These are phyloP conservation scores for Cordyceps fumosorosea DNA, from an alignment of 2,329 filamentous ascomycete species.

Conservation along the genomic window DNA sequence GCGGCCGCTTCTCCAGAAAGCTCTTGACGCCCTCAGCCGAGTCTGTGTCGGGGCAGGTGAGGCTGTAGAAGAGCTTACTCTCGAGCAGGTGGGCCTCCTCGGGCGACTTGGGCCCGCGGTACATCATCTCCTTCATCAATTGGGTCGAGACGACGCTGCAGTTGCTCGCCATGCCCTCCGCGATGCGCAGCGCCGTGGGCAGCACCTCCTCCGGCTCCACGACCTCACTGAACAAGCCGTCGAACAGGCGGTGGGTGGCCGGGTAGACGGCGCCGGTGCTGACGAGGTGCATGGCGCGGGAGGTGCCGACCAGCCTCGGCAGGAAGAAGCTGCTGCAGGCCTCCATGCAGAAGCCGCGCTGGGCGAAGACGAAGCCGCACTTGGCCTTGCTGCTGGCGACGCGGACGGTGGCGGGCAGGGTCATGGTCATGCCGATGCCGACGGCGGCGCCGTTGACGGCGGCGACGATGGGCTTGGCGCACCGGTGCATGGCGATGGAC, in stretches of 20 bases:
- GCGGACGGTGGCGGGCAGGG: constrained; percentile 46
- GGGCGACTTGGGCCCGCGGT: constrained; percentile 47
- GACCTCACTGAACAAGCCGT: constrained; percentile 60
- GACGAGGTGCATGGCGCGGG: constrained; percentile 56
- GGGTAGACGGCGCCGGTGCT: constrained; percentile 61
- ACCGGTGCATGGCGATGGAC: constrained; percentile 48
- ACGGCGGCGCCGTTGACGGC: constrained; percentile 55
- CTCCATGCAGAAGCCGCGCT: constrained; percentile 66
- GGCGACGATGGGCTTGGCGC: constrained; percentile 51
- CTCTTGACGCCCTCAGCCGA: constrained; percentile 60
- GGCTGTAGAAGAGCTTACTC: constrained; percentile 53
- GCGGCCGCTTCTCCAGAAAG: constrained; percentile 63
- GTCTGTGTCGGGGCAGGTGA: constrained; percentile 48
- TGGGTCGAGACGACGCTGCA: constrained; percentile 57
- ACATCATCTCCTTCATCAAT: constrained; percentile 69
- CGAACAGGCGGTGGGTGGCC: constrained; percentile 43
- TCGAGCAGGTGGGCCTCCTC: constrained; percentile 69
- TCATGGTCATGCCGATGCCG: constrained; percentile 57
- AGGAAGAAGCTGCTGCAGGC: constrained; percentile 66
- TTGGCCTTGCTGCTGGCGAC: constrained; percentile 52
- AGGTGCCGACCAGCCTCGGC: constrained; percentile 60
- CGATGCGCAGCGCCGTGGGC: constrained; percentile 57
- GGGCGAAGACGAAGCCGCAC: constrained; percentile 68
- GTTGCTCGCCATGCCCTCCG: constrained; percentile 59
- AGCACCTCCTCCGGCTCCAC: constrained; percentile 56